Base-by-base conservation (phyloP, 1,284 basidiomycete species). In the Austroboletus niveus region DNA sequence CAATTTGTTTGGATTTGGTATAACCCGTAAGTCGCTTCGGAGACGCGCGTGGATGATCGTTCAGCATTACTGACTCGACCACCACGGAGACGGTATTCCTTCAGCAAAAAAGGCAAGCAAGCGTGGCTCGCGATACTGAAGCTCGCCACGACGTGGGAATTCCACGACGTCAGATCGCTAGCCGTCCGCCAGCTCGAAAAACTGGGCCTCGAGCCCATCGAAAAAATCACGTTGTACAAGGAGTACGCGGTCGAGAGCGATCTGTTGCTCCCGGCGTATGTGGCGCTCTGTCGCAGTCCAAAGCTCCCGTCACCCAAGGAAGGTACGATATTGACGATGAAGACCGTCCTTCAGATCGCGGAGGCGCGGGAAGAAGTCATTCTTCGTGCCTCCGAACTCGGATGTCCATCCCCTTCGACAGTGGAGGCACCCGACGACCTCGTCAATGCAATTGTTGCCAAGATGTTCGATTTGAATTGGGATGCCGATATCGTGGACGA, bases 1-100 rank as follows among this genome's bases (percentile, higher is more conserved):
- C 71, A 76, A 7, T 81, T 88, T 27, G 62, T 85, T 0, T 87
- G 83, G 83, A 76, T 87, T 0, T 87, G 86, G 65, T 88, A 88
- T 49, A 85, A 86, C 48, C 80, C 81, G 84, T 87, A 61, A 60
- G 67, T 53, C 0, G 31, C 22, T 7, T 39, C 3, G 6, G 5
- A 6, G 2, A 38, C 20, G 8, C 7, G n/a, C 2, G 12, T 29
- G 8, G 29, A n/a, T 3, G 17, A 27, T 47, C 15, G 20, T 17
- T 15, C 22, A 11, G 22, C 5, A 3, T 20, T 42, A 15, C 41
- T 57, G 49, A 59, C 45, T 32, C 12, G 35, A 24, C n/a, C 39
- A 3, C 8, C 39, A 3, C 8, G 29, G 8, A 63, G 62, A 0
- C 44, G 22, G 0, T 67, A 65, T 1, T 45, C 58, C 0, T 69